Conservation (phyloP, 768 basidiomycete genomes). For the Suillus lakei region DNA sequence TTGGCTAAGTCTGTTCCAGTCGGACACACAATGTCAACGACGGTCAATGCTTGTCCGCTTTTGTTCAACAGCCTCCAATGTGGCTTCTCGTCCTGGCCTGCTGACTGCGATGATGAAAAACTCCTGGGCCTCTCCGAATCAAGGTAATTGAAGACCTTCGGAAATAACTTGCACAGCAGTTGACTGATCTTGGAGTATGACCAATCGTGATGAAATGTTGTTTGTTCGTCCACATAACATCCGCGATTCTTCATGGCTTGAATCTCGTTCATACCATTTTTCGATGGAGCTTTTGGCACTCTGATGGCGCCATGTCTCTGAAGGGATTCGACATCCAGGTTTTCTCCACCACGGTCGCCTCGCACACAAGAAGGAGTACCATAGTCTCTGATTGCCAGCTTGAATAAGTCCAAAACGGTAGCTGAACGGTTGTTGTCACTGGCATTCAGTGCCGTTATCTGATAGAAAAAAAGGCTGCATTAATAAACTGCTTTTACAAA, state of each 20-base stretch:
- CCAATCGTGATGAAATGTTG: neutral
- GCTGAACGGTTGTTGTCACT: slow-evolving; percentile 29
- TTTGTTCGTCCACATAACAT: neutral
- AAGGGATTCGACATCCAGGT: slow-evolving; percentile 25
- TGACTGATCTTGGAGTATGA: neutral
- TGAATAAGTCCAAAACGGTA: slow-evolving; percentile 32
- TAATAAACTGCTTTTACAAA: neutral
- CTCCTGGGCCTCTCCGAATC: neutral
- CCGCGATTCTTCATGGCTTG: slow-evolving; percentile 5
- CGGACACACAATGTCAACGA: neutral
- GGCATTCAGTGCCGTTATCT: slow-evolving; percentile 35
- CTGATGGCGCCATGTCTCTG: neutral
- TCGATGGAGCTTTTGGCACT: neutral
- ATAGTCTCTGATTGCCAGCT: slow-evolving; percentile 13
- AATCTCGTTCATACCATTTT: neutral
- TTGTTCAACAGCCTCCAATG: neutral
- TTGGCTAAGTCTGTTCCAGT: neutral
- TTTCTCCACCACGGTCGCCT: slow-evolving; percentile 35
- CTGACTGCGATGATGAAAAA: neutral
- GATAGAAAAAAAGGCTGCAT: slow-evolving; percentile 9
- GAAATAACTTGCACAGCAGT: neutral
- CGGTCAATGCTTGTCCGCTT: neutral
- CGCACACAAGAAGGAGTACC: slow-evolving; percentile 27
- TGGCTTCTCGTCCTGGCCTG: neutral
- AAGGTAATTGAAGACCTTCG: neutral